Evolutionary conservation across 495 filamentous ascomycete genomes (phyloP).

Genomic region (Penicillium cinerascens): DNA sequence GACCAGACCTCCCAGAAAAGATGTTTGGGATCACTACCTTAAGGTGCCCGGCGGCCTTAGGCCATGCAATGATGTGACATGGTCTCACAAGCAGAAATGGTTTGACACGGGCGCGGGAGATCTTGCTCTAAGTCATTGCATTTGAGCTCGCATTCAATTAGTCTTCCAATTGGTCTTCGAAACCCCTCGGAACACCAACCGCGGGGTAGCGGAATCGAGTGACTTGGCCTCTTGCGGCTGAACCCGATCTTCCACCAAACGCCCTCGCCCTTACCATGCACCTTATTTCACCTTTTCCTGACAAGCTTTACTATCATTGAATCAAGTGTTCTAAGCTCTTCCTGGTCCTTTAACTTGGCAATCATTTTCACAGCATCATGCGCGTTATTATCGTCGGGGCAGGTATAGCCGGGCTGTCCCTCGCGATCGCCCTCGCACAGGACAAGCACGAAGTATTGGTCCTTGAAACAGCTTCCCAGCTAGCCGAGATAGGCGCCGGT

Average conservation of each 20-base stretch:
- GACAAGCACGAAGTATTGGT: neutral
- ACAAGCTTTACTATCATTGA: neutral
- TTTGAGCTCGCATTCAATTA: too few relatives aligned
- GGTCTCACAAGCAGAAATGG: neutral
- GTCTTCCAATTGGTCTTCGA: too few relatives aligned
- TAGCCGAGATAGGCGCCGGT: slow-evolving; percentile 3
- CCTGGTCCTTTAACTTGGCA: neutral
- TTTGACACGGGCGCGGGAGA: neutral
- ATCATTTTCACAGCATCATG: neutral
- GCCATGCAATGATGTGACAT: too few relatives aligned
- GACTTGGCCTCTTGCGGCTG: neutral
- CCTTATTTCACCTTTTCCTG: too few relatives aligned
- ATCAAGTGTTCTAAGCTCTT: neutral
- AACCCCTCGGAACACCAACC: neutral
- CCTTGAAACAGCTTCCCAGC: neutral
- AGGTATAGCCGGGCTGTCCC: slow-evolving; percentile 1
- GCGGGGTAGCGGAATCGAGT: neutral
- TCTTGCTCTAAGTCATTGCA: neutral
- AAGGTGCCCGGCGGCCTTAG: too few relatives aligned
- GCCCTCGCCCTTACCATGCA: too few relatives aligned
- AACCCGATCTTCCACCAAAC: neutral
- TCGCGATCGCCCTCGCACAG: slow-evolving; percentile 1
- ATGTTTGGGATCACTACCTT: too few relatives aligned
- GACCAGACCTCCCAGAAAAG: too few relatives aligned
- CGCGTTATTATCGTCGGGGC: slow-evolving; percentile 1